Conservation (phyloP, 2,329 filamentous ascomycete species). For the Ceratocystis alfenasii region DNA sequence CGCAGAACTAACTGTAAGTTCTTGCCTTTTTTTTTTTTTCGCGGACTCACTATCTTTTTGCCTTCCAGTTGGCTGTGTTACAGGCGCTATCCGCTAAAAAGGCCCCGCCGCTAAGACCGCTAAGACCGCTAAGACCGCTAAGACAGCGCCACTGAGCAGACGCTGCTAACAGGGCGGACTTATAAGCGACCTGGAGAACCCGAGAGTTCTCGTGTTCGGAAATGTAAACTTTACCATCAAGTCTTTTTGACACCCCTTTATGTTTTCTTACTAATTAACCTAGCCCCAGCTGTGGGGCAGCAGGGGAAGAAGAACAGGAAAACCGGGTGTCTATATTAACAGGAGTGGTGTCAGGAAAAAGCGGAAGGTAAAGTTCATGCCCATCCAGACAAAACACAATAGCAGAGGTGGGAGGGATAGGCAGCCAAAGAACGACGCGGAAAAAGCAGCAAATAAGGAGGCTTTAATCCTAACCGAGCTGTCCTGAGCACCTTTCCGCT, state of each 20-base stretch:
- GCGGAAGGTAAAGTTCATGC: not conserved
- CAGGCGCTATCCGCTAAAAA: not conserved
- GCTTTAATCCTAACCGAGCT: not conserved
- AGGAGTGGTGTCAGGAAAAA: not conserved
- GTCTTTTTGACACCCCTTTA: no score
- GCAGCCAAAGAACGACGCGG: not conserved
- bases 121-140: not conserved
- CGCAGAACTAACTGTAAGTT: not conserved
- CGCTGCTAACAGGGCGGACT: not conserved
- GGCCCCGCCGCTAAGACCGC: not conserved
- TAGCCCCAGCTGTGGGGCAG: not conserved
- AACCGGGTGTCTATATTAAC: not conserved
- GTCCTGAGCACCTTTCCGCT: not conserved
- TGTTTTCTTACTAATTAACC: no score
- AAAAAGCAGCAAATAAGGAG: not conserved
- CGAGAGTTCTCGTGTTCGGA: slow-evolving; percentile 3
- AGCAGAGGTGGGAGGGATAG: not conserved
- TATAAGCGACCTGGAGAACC: not conserved
- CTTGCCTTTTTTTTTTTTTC: not conserved
- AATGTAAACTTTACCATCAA: not conserved
- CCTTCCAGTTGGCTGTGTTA: not conserved
- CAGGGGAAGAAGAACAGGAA: not conserved
- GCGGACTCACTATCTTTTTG: not conserved
- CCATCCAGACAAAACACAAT: not conserved
- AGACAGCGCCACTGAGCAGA: not conserved